These are phyloP conservation scores for Silene conica DNA, from an alignment of 148 eudicot genomes.

Conservation along the genomic window DNA sequence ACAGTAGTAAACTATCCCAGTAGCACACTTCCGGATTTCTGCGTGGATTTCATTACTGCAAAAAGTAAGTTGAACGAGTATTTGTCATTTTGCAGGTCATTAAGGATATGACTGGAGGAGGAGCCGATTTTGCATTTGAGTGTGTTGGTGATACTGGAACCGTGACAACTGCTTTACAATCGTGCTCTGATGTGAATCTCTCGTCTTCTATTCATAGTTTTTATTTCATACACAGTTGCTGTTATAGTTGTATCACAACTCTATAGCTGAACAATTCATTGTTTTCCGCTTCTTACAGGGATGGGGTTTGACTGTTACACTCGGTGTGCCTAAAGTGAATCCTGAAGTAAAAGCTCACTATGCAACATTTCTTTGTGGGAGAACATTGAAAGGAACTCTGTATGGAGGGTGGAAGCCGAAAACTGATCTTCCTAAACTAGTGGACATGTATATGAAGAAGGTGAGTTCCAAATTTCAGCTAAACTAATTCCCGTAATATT, in stretches of 20 bases:
- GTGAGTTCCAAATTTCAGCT: slow-evolving; percentile 32
- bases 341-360: slow-evolving; percentile 81
- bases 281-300: slow-evolving; percentile 42
- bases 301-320: slow-evolving; percentile 93
- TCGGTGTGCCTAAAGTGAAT: slow-evolving; percentile 87
- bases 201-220: background rate
- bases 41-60: too few species aligned
- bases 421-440: slow-evolving; percentile 73
- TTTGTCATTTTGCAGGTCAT: slow-evolving; percentile 48
- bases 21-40: too few species aligned
- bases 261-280: background rate
- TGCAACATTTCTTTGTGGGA: slow-evolving; percentile 65
- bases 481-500: background rate
- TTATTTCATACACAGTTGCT: background rate
- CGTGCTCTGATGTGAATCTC: slow-evolving; percentile 68
- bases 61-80: too few species aligned
- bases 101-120: slow-evolving; percentile 71
- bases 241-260: background rate
- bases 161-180: slow-evolving; percentile 76
- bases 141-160: slow-evolving; percentile 83
- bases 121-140: slow-evolving; percentile 95
- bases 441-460: slow-evolving; percentile 75
- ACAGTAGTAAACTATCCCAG: too few species aligned
- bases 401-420: slow-evolving; percentile 99
- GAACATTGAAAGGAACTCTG: slow-evolving; percentile 78